Evolutionary conservation across 164 flowering plant species (phyloP).

Genomic region (Amborella trichopoda): DNA sequence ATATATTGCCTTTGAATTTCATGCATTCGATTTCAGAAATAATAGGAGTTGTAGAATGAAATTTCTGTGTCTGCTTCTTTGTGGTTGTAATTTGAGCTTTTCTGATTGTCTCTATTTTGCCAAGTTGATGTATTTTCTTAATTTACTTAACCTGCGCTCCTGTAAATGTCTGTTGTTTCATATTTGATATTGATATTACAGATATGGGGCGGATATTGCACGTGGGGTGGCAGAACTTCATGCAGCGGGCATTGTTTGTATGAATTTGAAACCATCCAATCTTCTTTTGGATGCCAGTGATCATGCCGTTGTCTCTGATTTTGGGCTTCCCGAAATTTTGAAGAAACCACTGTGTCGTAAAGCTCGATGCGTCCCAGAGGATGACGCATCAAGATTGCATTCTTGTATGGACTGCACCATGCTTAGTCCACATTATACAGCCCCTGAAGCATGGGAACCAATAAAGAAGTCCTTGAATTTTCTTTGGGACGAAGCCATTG

Average conservation of each 20-base stretch:
- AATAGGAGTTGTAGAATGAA: background rate
- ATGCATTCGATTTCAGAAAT: no score
- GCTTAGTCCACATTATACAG: constrained; percentile 89
- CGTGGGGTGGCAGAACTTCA: constrained; percentile 99
- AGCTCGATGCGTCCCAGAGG: constrained; percentile 47
- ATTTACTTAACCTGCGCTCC: no score
- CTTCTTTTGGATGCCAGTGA: constrained; percentile 88
- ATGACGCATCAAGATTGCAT: constrained; percentile 58
- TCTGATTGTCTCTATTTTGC: background rate
- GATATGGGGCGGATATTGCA: constrained; percentile 98
- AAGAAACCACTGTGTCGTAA: constrained; percentile 80
- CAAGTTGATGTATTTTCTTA: background rate
- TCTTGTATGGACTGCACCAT: constrained; percentile 96
- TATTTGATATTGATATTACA: constrained; percentile 16
- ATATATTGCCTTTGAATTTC: no score
- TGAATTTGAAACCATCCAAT: constrained; percentile 94
- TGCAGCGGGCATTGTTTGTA: constrained; percentile 95
- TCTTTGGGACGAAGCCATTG: constrained; percentile 92
- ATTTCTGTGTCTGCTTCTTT: background rate
- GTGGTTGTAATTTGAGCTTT: background rate
- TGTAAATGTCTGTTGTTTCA: no score
- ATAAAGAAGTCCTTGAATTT: constrained; percentile 67
- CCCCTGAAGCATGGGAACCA: constrained; percentile 99
- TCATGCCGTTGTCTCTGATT: constrained; percentile 92
- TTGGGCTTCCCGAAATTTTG: constrained; percentile 83